Conservation (phyloP, 345 rosid genomes). For the Arabidopsis thaliana region TAIR10.1 NC_003070.9:26557001-26557500, state of each 20-base stretch:
- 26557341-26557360: constrained; percentile 65
- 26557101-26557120: constrained; percentile 47
- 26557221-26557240: constrained; percentile 61
- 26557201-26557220: constrained; percentile 46
- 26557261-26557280: constrained; percentile 82
- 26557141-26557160: constrained; percentile 48
- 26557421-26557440: constrained; percentile 92
- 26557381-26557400: constrained; percentile 93
- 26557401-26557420: constrained; percentile 96
- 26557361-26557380: constrained; percentile 88
- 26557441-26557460: constrained; percentile 94
- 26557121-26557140: constrained; percentile 45
- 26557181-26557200: constrained; percentile 39
- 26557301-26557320: constrained; percentile 91
- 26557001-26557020: constrained; percentile 51
- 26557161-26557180: constrained; percentile 61
- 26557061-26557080: constrained; percentile 42
- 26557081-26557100: constrained; percentile 60
- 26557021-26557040: background rate
- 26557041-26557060: background rate
- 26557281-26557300: constrained; percentile 74
- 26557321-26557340: constrained; percentile 87
- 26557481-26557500: constrained; percentile 61
- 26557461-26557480: constrained; percentile 93
- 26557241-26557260: constrained; percentile 62